Base-by-base conservation (phyloP, 805 yeast genomes). In the Candida tammaniensis region DNA sequence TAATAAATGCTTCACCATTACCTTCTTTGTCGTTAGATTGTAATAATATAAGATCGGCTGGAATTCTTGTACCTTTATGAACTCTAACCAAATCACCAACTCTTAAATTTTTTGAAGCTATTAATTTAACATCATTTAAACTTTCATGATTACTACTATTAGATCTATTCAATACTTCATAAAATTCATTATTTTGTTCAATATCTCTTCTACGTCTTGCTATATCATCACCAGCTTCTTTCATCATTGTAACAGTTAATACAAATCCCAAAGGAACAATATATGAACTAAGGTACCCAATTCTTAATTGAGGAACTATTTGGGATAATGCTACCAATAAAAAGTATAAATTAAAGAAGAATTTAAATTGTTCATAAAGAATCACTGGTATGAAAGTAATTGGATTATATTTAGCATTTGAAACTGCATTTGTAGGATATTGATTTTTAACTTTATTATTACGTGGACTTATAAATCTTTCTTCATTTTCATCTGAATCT, bases 241-340 rank as follows among this genome's bases (percentile, higher is more conserved):
- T 93, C 47, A 82, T 66, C 95, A 94, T 89, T 1, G 98, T 94
- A 5, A 93, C 95, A 0, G 84, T 68, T 25, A 93, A 64, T 11
- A 93, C 98, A 67, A 93, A 93, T 1, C 86, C 96, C 37, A 93
- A 71, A 0, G 99, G 99, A 7, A 89, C 96, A 14, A 94, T 73
- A 55, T 93, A 93, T 2, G 96, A 85, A 1, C 95, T 84, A 23
- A 93, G 66, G 53, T 91, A 93, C 9, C 99, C 99, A 22, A 93
- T 93, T 47, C 97, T 71, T 34, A 93, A 70, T 6, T 80, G 86
- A 1, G 98, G 97, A 15, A 93, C 72, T 2, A 82, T 82, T 61
- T 93, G 98, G 4, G 97, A 88, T 40, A 94, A 71, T 11, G 98
- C 98, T 45, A 94, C 98, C 14, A 94, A 52, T 33, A 94, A 64